phyloP scores from a whole-genome alignment of 495 filamentous ascomycete genomes.

The Podospora conica region DNA sequence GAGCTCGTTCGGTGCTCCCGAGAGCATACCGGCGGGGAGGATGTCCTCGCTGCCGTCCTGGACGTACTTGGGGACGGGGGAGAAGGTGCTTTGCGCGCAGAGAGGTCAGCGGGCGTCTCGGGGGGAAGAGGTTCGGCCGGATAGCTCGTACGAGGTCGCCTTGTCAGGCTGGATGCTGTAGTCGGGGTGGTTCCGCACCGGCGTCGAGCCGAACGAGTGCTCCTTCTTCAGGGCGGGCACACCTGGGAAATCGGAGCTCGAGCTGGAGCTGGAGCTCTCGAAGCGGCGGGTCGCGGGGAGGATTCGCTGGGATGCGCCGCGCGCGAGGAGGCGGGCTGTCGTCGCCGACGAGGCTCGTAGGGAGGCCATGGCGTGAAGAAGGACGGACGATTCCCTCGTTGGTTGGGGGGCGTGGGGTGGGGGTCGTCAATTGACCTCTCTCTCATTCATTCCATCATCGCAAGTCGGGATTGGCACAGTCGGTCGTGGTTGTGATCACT shows the following conservation, averaged over 20 bases:
- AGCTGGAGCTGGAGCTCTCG: slow-evolving; percentile 31
- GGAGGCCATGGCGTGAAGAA: slow-evolving; percentile 42
- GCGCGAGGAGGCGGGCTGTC: slow-evolving; percentile 34
- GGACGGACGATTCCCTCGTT: slow-evolving; percentile 12
- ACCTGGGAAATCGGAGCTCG: slow-evolving; percentile 22
- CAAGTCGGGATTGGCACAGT: slow-evolving; percentile 3
- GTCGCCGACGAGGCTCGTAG: slow-evolving; percentile 37
- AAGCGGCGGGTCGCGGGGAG: slow-evolving; percentile 41
- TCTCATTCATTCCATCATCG: not conserved
- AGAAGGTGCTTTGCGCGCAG: slow-evolving; percentile 59
- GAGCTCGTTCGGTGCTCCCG: slow-evolving; percentile 87
- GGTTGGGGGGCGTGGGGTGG: slow-evolving; percentile 12
- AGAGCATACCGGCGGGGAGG: slow-evolving; percentile 76
- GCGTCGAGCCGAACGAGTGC: slow-evolving; percentile 33
- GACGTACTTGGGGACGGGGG: slow-evolving; percentile 77
- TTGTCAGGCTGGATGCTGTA: slow-evolving; percentile 73
- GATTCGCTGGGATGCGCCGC: slow-evolving; percentile 35
- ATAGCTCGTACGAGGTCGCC: slow-evolving; percentile 67
- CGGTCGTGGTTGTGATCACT: slow-evolving; percentile 14
- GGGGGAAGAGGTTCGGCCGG: not conserved
- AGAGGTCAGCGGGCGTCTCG: slow-evolving; percentile 1
- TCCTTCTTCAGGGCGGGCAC: slow-evolving; percentile 21
- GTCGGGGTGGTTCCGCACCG: slow-evolving; percentile 58
- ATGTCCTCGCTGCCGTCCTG: slow-evolving; percentile 83
- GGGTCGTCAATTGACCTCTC: slow-evolving; percentile 3